Conservation (phyloP, 768 basidiomycete genomes). For the Lactarius indigo region DNA sequence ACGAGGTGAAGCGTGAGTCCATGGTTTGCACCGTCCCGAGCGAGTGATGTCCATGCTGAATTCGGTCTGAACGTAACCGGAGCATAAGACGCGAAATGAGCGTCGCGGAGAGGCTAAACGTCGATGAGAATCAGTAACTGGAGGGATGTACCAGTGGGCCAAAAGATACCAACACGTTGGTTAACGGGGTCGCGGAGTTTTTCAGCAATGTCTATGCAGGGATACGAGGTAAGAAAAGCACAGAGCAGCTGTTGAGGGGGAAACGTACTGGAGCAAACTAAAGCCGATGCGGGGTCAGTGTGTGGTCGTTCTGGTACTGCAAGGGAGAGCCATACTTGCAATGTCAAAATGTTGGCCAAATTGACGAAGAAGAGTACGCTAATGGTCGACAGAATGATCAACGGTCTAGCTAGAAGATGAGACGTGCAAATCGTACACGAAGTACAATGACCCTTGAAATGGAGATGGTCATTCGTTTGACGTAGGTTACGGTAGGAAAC, state of each 20-base stretch:
- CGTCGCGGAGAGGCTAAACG: slow-evolving; percentile 1
- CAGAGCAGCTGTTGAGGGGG: background rate
- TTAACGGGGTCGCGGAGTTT: background rate
- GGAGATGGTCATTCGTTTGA: background rate
- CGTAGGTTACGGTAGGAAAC: background rate
- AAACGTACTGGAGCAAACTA: slow-evolving; percentile 4
- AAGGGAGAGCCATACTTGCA: background rate
- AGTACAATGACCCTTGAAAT: slow-evolving; percentile 1
- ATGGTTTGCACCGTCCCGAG: background rate
- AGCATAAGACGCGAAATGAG: slow-evolving; percentile 8
- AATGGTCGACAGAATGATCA: background rate
- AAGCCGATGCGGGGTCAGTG: background rate
- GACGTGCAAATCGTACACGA: background rate
- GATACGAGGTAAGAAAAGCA: background rate
- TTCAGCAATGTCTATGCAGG: background rate
- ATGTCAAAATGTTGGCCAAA: slow-evolving; percentile 3
- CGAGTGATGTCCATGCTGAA: background rate
- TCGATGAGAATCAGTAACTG: background rate
- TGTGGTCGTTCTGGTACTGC: background rate
- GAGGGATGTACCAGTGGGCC: background rate
- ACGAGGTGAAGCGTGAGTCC: background rate
- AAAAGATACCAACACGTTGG: slow-evolving; percentile 2
- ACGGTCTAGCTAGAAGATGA: background rate
- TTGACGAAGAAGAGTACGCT: slow-evolving; percentile 3
- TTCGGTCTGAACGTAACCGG: background rate